A percentile compares a stretch with the other conserved stretches of the same genome.
Conservation (phyloP, 106 monocot genomes). For the Phalaenopsis equestris region DNA sequence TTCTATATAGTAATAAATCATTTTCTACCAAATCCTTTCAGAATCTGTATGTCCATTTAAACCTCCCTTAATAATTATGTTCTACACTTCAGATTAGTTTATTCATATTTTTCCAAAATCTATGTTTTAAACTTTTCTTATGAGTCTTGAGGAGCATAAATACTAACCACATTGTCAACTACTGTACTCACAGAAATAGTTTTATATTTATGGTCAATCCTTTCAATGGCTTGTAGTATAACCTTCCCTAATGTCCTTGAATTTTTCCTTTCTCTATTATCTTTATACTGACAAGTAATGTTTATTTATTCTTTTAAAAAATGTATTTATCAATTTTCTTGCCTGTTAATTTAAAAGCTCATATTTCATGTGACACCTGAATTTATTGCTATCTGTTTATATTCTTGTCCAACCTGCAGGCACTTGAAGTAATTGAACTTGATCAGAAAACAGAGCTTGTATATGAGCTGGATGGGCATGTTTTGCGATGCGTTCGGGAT, state of each 20-base stretch:
- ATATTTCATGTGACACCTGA: background rate
- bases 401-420: slow-evolving; percentile 27
- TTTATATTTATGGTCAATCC: background rate
- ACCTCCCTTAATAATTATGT: background rate
- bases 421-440: slow-evolving; percentile 87
- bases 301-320: background rate
- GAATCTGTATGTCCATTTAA: background rate
- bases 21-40: background rate
- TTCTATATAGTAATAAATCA: background rate
- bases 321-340: background rate
- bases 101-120: background rate
- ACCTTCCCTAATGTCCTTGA: background rate
- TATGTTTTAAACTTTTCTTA: background rate
- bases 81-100: background rate
- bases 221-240: background rate
- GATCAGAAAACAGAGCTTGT: slow-evolving; percentile 84
- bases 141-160: background rate
- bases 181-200: background rate
- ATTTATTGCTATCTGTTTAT: background rate
- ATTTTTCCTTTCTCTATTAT: background rate
- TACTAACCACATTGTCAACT: background rate
- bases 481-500: slow-evolving; percentile 88
- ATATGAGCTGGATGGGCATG: slow-evolving; percentile 81
- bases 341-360: background rate
- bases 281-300: background rate